Evolutionary conservation across 225 moss, liverwort and hornwort species (phyloP).

Genomic region (Asterella californica): DNA sequence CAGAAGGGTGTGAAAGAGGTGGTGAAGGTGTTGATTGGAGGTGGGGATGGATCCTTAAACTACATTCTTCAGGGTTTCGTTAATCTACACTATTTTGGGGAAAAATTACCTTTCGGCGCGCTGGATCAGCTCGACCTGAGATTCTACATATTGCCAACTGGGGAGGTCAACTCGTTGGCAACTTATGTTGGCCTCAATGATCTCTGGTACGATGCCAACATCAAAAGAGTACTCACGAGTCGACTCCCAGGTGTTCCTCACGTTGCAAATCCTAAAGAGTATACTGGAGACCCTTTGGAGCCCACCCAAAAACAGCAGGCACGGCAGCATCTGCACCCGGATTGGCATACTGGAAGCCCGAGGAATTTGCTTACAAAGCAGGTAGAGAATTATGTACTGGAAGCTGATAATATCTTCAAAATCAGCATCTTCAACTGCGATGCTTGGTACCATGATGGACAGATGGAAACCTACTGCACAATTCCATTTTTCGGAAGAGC

Average conservation of each 20-base stretch:
- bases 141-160: conserved; percentile 32
- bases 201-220: conserved; percentile 33
- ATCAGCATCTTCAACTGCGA: conserved; percentile 30
- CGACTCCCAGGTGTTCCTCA: conserved; percentile 24
- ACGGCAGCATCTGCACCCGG: neutral
- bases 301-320: neutral
- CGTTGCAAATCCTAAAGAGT: neutral
- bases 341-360: neutral
- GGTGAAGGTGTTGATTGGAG: conserved; percentile 29
- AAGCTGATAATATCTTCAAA: conserved; percentile 18
- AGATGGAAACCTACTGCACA: conserved; percentile 28
- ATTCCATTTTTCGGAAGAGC: conserved; percentile 34
- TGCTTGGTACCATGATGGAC: conserved; percentile 35
- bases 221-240: conserved; percentile 22
- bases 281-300: neutral
- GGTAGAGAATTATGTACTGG: conserved; percentile 31
- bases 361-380: conserved; percentile 27
- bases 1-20: conserved; percentile 6
- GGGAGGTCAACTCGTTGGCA: conserved; percentile 16
- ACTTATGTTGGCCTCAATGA: conserved; percentile 28
- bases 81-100: conserved; percentile 19
- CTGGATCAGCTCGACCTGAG: conserved; percentile 26
- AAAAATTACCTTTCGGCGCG: conserved; percentile 4
- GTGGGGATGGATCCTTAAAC: conserved; percentile 34
- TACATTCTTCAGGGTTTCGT: conserved; percentile 29